Evolutionary conservation across 148 eudicot genomes (phyloP).

Genomic region (Dianthus caryophyllus): DNA sequence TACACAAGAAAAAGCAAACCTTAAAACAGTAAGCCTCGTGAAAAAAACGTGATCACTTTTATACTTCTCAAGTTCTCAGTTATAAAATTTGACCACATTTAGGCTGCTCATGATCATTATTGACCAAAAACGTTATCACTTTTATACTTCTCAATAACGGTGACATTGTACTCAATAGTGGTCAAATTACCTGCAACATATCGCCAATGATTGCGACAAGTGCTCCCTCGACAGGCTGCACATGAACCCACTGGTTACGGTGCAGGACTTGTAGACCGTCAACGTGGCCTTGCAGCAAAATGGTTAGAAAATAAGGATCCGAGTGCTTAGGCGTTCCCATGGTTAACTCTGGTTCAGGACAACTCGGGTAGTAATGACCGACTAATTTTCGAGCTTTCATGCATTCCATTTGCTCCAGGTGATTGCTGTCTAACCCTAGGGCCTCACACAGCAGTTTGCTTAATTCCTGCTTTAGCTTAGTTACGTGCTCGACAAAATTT

Average conservation of each 20-base stretch:
- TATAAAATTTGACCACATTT: too few relatives aligned
- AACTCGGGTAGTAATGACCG: constrained; percentile 64
- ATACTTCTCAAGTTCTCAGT: too few relatives aligned
- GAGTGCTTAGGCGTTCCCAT: constrained; percentile 59
- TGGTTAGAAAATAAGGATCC: constrained; percentile 56
- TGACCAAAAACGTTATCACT: too few relatives aligned
- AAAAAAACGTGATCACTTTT: too few relatives aligned
- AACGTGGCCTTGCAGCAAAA: constrained; percentile 48
- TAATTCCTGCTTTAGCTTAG: constrained; percentile 31
- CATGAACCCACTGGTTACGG: constrained; percentile 50
- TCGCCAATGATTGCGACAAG: constrained; percentile 69
- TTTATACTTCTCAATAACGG: too few relatives aligned
- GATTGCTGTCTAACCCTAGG: constrained; percentile 44
- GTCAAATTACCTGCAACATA: constrained; percentile 54
- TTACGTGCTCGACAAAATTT: constrained; percentile 40
- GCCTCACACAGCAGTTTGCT: constrained; percentile 59
- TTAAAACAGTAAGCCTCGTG: too few relatives aligned
- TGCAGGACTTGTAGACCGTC: constrained; percentile 70
- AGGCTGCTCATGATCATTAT: too few relatives aligned
- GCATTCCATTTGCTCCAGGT: constrained; percentile 40
- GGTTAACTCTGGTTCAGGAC: constrained; percentile 68
- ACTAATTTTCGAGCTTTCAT: constrained; percentile 49
- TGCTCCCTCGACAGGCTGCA: constrained; percentile 57
- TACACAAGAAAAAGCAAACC: constrained; percentile 16
- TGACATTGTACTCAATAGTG: too few relatives aligned